Conservation (phyloP, 495 filamentous ascomycete species). For the Neurospora sp. region DNA sequence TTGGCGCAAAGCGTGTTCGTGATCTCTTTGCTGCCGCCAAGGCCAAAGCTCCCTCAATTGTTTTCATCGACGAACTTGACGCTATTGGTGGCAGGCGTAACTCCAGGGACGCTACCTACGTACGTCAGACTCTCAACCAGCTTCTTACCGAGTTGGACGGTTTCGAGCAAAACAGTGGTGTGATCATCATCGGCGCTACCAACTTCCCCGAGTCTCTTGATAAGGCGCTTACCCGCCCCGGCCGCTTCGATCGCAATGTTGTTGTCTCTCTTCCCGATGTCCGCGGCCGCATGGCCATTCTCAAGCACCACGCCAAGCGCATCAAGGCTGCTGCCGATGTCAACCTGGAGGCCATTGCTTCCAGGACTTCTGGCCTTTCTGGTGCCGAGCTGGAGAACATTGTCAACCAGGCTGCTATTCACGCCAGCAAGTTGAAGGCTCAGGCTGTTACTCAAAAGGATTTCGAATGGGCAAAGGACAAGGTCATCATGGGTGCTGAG, state of each 20-base stretch:
- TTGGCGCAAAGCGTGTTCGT: constrained; percentile 93
- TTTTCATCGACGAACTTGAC: constrained; percentile 97
- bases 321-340: constrained; percentile 70
- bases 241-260: constrained; percentile 90
- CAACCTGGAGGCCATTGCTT: constrained; percentile 71
- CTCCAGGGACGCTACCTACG: constrained; percentile 87
- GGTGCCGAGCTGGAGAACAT: constrained; percentile 94
- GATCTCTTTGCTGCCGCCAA: constrained; percentile 89
- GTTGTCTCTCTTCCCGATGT: constrained; percentile 85
- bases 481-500: constrained; percentile 95
- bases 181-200: constrained; percentile 91
- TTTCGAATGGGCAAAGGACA: constrained; percentile 97
- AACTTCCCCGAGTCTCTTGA: constrained; percentile 93
- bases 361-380: constrained; percentile 82
- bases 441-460: constrained; percentile 63
- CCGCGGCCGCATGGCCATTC: constrained; percentile 84
- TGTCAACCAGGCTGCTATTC: constrained; percentile 91
- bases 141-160: constrained; percentile 96
- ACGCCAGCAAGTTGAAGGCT: constrained; percentile 72
- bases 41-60: constrained; percentile 83
- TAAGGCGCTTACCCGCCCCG: constrained; percentile 87
- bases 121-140: constrained; percentile 95
- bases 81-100: constrained; percentile 93
- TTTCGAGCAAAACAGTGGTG: constrained; percentile 85
- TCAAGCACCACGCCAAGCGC: constrained; percentile 84